Evolutionary conservation across 2,329 filamentous ascomycete species (phyloP), one percentile per base, ranked within the genome.

Genomic region (Phialemonium atrogriseum): DNA sequence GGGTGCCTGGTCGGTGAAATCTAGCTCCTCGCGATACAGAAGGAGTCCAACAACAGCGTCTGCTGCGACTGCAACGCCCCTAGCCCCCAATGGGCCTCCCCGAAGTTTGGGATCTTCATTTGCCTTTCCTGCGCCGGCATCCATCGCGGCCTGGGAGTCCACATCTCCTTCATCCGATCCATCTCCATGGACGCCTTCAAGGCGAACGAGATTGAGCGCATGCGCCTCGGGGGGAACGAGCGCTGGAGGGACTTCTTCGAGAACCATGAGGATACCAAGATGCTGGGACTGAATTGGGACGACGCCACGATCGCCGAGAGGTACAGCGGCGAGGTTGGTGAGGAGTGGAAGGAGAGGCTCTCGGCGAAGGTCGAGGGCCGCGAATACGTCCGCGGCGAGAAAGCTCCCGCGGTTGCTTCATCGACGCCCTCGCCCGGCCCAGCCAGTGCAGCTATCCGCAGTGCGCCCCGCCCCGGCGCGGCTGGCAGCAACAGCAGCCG

Each of bases 141-240:
- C 32, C 91, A 98, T 63, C 83, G 91, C 41, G 87, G 87, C 4
- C 77, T 98, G 18, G 91, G 91, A 39, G 91, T 98, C 21, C 91
- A 98, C 67, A 94, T 98, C 58, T 94, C 87, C 55, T 98, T 98
- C 63, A 88, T 98, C 42, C 83, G 91, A 38, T 91, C 84, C 50
- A 91, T 96, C 52, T 94, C 86, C 40, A 98, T 98, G 91, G 91
- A 98, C 64, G 87, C 87, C 35, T 96, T 98, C 69, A 98, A 98
- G 59, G 76, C 78, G 42, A 73, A 74, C 49, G 91, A 98, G 61
- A 89, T 96, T 50, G 80, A 85, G 59, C 82, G 88, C 45, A 96
- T 98, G 91, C 77, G 88, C 37, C 68, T 83, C 14, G 91, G 89
- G 27, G 91, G 91, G 33, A 98, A 98, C 60, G 78, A 82, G 39